Base-by-base conservation (phyloP, 106 monocot species). In the Dendrobium officinale region DNA sequence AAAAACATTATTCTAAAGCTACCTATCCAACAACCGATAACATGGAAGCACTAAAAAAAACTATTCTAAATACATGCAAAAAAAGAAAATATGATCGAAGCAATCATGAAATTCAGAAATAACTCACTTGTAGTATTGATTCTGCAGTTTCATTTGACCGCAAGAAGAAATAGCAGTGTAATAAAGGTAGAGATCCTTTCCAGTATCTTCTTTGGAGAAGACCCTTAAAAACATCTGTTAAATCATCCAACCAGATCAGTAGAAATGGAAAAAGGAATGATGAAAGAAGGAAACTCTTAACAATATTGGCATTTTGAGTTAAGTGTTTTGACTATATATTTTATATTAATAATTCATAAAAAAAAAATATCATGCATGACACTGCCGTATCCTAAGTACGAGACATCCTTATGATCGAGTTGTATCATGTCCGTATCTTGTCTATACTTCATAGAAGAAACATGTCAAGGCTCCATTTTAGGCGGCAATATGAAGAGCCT, bases 81-180 rank as follows among this genome's bases (percentile, higher is more conserved):
- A 1, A 9, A 42, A 77, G n/a, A 85, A 41, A 17, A 80, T 43
- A 6, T 33, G 15, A 17, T 22, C 18, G 66, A 37, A 48, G 26
- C 18, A 41, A 58, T 41, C 8, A 26, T 67, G 6, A 61, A 76
- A 22, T 59, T 75, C 17, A 72, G 44, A 80, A 67, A 58, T 19
- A 37, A 89, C 90, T 92, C 80, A 95, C 95, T 78, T 85, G 64
- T 75, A 93, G 78, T 79, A 95, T 84, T 22, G 86, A 85, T 80
- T 92, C 92, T 83, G 85, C 80, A 19, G 89, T 89, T 91, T 98
- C 92, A 83, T 76, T 90, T 87, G 92, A 88, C 55, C 95, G 92
- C 77, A 98, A 91, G 82, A 98, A 98, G 81, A 95, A 92, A 78
- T 98, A 98, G 77, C 95, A 98, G 83, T 98, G 95, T 75, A 98